Conservation (phyloP, 805 yeast genomes). For the Candida manassasensis region DNA sequence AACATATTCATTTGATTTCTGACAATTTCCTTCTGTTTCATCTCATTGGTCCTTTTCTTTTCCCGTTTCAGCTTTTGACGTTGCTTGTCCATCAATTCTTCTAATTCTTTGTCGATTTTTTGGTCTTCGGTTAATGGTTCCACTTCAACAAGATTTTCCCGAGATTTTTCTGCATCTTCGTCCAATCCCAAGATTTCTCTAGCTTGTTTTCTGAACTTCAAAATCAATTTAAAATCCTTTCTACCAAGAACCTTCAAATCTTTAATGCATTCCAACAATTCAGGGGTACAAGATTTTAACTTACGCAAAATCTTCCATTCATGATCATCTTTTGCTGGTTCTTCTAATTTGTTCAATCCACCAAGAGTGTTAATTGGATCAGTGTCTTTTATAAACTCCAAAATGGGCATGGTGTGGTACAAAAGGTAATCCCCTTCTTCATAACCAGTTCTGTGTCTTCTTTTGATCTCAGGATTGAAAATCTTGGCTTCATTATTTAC, state of each 20-base stretch:
- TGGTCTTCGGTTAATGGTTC: slow-evolving; percentile 82
- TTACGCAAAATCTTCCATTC: slow-evolving; percentile 71
- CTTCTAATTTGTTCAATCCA: slow-evolving; percentile 58
- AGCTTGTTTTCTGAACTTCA: slow-evolving; percentile 86
- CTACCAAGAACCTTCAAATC: slow-evolving; percentile 93
- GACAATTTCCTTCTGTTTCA: slow-evolving; percentile 78
- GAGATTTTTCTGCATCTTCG: slow-evolving; percentile 47
- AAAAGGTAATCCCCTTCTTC: slow-evolving; percentile 83
- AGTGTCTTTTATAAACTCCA: slow-evolving; percentile 77
- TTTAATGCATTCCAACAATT: slow-evolving; percentile 75
- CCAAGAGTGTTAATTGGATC: slow-evolving; percentile 86
- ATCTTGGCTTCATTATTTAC: slow-evolving; percentile 83
- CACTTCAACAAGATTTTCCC: slow-evolving; percentile 51
- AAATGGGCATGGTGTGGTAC: slow-evolving; percentile 64
- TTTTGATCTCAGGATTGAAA: slow-evolving; percentile 89
- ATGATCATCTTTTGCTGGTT: slow-evolving; percentile 49
- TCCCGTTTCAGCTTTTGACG: slow-evolving; percentile 70
- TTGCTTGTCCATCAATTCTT: slow-evolving; percentile 66
- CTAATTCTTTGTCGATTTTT: slow-evolving; percentile 79
- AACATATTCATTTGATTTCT: slow-evolving; percentile 96
- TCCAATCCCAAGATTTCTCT: slow-evolving; percentile 71
- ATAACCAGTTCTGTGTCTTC: slow-evolving; percentile 91
- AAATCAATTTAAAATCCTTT: slow-evolving; percentile 80
- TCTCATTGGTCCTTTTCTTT: slow-evolving; percentile 75
- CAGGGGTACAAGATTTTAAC: slow-evolving; percentile 72